phyloP scores from a whole-genome alignment of 768 basidiomycete genomes.

The Trametes coccinea region DNA sequence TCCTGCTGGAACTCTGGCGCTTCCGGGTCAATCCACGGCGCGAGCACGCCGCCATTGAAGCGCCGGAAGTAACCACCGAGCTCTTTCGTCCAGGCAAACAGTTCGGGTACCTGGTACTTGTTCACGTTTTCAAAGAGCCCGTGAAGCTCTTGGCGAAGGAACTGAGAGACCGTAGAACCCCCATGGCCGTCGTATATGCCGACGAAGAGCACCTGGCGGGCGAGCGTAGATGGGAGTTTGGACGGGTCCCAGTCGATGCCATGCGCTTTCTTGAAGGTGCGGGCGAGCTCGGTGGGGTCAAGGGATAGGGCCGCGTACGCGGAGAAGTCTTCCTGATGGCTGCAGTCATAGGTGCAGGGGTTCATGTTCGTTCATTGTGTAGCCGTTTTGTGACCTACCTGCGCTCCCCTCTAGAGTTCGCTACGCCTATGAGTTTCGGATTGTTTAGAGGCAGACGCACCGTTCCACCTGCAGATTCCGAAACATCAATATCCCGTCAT shows the following conservation, averaged over 20 bases:
- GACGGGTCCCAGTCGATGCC: conserved; percentile 74
- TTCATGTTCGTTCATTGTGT: background rate
- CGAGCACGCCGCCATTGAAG: conserved; percentile 77
- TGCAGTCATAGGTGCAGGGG: conserved; percentile 31
- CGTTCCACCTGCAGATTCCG: conserved; percentile 49
- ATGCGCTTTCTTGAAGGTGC: conserved; percentile 60
- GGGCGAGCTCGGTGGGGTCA: conserved; percentile 69
- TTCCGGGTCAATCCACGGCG: conserved; percentile 55
- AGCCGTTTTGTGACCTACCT: conserved; percentile 43
- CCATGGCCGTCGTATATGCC: conserved; percentile 96
- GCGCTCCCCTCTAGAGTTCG: conserved; percentile 74
- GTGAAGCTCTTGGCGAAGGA: conserved; percentile 82
- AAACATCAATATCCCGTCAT: conserved; percentile 13
- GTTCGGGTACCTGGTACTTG: conserved; percentile 69
- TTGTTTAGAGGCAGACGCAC: conserved; percentile 72
- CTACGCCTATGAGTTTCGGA: conserved; percentile 76
- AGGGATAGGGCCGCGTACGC: conserved; percentile 75
- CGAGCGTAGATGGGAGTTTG: conserved; percentile 50
- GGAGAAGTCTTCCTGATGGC: conserved; percentile 90
- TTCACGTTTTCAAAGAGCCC: conserved; percentile 79
- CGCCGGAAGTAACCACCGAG: conserved; percentile 90
- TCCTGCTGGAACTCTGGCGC: conserved; percentile 32
- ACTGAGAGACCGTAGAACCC: conserved; percentile 86
- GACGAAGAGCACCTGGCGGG: conserved; percentile 79
- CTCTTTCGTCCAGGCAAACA: conserved; percentile 75